These are phyloP conservation scores for Cercophora newfieldiana DNA, from an alignment of 495 filamentous ascomycete genomes.

Conservation along the genomic window DNA sequence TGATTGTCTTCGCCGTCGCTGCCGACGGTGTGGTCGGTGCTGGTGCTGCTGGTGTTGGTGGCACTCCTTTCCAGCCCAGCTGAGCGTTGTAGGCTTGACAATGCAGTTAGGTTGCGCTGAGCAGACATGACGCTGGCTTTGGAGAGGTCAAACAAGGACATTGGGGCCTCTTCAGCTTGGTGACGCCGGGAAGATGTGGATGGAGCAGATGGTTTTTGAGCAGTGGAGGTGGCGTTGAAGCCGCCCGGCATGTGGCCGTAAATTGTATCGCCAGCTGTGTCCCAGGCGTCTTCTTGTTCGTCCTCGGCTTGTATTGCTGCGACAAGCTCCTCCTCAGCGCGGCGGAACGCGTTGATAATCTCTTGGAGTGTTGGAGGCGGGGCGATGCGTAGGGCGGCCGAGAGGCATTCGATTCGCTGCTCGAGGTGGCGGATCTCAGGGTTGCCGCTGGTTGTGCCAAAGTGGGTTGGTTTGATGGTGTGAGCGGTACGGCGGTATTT, in stretches of 20 bases:
- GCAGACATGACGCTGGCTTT: constrained; percentile 75
- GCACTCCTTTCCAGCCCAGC: constrained; percentile 22
- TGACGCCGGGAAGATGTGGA: constrained; percentile 26
- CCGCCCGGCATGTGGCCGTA: constrained; percentile 62
- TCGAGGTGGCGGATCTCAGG: constrained; percentile 65
- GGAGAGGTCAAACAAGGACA: constrained; percentile 92
- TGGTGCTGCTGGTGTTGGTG: neutral
- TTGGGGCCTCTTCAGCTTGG: constrained; percentile 68
- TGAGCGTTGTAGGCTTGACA: constrained; percentile 45
- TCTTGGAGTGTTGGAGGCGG: constrained; percentile 78
- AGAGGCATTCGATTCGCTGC: constrained; percentile 89
- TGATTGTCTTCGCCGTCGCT: constrained; percentile 36
- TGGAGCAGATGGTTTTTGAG: constrained; percentile 19
- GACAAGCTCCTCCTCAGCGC: constrained; percentile 83
- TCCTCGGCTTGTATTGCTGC: constrained; percentile 67
- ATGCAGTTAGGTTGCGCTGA: constrained; percentile 49
- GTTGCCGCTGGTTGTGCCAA: constrained; percentile 54
- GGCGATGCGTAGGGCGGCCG: constrained; percentile 77
- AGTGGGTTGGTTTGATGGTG: constrained; percentile 49
- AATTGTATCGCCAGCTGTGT: constrained; percentile 59
- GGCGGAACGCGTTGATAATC: constrained; percentile 79
- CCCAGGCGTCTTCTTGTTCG: constrained; percentile 72
- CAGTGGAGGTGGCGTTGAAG: constrained; percentile 43
- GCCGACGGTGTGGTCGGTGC: constrained; percentile 10
- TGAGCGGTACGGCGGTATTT: constrained; percentile 61